These are phyloP conservation scores for Scheffersomyces parashehatae DNA, from an alignment of 1,139 yeast genomes.

Conservation along the genomic window DNA sequence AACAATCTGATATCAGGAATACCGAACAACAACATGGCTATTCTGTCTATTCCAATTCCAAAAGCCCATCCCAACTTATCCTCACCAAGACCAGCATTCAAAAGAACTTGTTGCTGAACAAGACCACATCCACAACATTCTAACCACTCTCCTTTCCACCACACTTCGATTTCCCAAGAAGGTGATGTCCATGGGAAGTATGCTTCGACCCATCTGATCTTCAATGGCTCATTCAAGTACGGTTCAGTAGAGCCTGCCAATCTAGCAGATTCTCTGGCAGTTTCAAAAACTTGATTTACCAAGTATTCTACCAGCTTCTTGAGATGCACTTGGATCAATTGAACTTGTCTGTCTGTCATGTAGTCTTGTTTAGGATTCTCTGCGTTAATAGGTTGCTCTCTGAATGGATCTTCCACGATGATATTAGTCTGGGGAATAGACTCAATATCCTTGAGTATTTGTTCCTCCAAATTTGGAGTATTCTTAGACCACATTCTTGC, in stretches of 20 bases:
- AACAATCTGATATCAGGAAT: constrained; percentile 93
- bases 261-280: constrained; percentile 68
- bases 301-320: constrained; percentile 82
- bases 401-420: constrained; percentile 73
- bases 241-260: constrained; percentile 64
- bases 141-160: constrained; percentile 99
- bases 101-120: constrained; percentile 74
- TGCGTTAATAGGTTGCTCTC: constrained; percentile 39
- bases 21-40: constrained; percentile 93
- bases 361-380: constrained; percentile 79
- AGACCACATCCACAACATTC: constrained; percentile 98
- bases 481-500: constrained; percentile 79
- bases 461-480: constrained; percentile 38
- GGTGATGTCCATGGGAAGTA: constrained; percentile 99
- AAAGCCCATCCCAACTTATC: constrained; percentile 92
- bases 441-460: constrained; percentile 57
- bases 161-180: constrained; percentile 96
- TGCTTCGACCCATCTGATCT: constrained; percentile 93
- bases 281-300: constrained; percentile 80
- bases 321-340: constrained; percentile 71
- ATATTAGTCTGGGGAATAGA: constrained; percentile 66
- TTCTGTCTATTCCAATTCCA: constrained; percentile 92
- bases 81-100: constrained; percentile 66
- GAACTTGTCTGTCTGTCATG: constrained; percentile 70
- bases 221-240: constrained; percentile 71